These are phyloP conservation scores for Coprinellus aureogranulatus DNA, from an alignment of 768 basidiomycete genomes.

Conservation along the genomic window DNA sequence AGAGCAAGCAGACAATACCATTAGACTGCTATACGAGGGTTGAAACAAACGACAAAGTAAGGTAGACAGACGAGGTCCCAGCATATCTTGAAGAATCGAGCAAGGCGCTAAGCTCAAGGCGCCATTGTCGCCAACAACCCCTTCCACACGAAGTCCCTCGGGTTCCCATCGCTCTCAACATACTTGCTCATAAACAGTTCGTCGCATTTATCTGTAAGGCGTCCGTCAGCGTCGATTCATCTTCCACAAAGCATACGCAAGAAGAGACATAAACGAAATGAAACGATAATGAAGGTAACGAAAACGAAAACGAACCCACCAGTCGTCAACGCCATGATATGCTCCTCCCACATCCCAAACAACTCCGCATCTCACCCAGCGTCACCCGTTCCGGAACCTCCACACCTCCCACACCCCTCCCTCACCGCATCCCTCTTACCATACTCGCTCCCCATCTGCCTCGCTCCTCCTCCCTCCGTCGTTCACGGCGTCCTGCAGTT, in stretches of 20 bases:
- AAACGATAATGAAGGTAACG: not conserved
- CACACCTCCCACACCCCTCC: constrained; percentile 38
- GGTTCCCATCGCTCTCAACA: constrained; percentile 73
- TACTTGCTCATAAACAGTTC: constrained; percentile 79
- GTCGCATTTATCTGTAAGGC: constrained; percentile 43
- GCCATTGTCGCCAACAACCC: constrained; percentile 44
- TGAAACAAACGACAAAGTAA: too few relatives aligned
- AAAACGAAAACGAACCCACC: constrained; percentile 31
- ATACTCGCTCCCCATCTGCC: constrained; percentile 41
- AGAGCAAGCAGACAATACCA: too few relatives aligned
- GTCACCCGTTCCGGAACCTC: constrained; percentile 55
- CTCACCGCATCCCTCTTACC: constrained; percentile 27
- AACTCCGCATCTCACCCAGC: constrained; percentile 67
- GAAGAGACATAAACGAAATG: not conserved
- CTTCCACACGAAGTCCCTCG: constrained; percentile 74
- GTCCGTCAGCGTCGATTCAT: not conserved
- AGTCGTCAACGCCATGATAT: constrained; percentile 51
- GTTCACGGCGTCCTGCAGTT: constrained; percentile 62
- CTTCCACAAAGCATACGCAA: too few relatives aligned
- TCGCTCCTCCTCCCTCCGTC: constrained; percentile 42
- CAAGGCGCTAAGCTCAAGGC: too few relatives aligned
- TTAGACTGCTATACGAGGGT: too few relatives aligned
- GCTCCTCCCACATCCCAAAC: constrained; percentile 75
- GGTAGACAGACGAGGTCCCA: too few relatives aligned
- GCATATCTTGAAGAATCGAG: too few relatives aligned